Evolutionary conservation across 768 basidiomycete genomes (phyloP).

Genomic region (Naematelia encephala): DNA sequence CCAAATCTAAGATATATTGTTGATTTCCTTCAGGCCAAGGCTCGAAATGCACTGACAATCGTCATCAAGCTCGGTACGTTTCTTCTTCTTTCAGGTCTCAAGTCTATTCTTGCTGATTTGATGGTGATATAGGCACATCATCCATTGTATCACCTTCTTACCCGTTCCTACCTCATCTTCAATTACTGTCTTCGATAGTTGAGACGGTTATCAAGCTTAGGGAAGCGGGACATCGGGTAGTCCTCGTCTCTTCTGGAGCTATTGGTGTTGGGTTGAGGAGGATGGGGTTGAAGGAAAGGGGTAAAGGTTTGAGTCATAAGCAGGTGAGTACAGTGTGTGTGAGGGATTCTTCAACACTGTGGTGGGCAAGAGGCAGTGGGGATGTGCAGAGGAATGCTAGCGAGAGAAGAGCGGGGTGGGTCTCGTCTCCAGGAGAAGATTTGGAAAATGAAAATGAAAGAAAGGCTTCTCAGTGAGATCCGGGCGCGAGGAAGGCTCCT

Average conservation of each 20-base stretch:
- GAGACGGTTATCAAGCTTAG: slow-evolving; percentile 81
- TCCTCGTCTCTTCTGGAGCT: slow-evolving; percentile 95
- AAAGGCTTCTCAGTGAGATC: too few species aligned
- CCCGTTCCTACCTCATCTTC: slow-evolving; percentile 85
- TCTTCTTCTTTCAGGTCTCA: slow-evolving; percentile 5
- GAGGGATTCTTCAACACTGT: too few species aligned
- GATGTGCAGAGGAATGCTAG: too few species aligned
- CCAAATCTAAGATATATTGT: background rate
- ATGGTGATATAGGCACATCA: slow-evolving; percentile 66
- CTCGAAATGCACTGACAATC: slow-evolving; percentile 56
- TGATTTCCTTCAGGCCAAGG: slow-evolving; percentile 1
- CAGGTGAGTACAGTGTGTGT: slow-evolving; percentile 75
- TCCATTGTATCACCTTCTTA: slow-evolving; percentile 87
- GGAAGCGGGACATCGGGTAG: slow-evolving; percentile 81
- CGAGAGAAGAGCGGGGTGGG: too few species aligned
- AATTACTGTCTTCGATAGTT: slow-evolving; percentile 84
- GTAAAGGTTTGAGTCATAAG: slow-evolving; percentile 82
- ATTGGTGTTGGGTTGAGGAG: slow-evolving; percentile 91
- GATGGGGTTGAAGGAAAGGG: slow-evolving; percentile 75
- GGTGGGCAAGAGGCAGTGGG: too few species aligned
- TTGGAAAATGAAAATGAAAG: too few species aligned
- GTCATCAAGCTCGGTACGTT: slow-evolving; percentile 77
- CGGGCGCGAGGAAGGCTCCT: too few species aligned
- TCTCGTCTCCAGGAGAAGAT: too few species aligned
- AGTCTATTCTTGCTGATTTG: background rate